Conservation (phyloP, 2,329 filamentous ascomycete genomes). For the Fusarium globosum region DNA sequence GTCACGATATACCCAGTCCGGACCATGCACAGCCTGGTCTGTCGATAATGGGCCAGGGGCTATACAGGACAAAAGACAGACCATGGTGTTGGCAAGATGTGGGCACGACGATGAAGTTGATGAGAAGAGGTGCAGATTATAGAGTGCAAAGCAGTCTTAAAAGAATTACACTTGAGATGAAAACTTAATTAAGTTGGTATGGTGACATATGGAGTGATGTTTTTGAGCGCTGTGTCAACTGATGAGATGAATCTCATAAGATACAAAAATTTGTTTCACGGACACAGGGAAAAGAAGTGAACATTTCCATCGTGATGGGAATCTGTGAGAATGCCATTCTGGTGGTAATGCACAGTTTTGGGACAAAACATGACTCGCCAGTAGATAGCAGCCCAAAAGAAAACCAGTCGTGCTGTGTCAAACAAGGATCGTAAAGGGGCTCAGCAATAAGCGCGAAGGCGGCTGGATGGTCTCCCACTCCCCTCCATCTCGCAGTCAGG, state of each 20-base stretch:
- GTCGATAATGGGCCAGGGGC: conserved; percentile 17
- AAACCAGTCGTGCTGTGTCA: neutral
- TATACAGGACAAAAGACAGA: conserved; percentile 1
- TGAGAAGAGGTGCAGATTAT: conserved; percentile 12
- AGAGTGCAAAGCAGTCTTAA: conserved; percentile 18
- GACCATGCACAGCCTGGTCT: conserved; percentile 30
- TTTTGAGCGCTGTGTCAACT: neutral
- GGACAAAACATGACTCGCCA: conserved; percentile 18
- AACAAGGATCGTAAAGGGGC: conserved; percentile 7
- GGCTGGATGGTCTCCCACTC: conserved; percentile 25
- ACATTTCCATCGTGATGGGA: neutral
- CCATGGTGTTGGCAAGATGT: conserved; percentile 8
- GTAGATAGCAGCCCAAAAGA: neutral
- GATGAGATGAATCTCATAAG: neutral
- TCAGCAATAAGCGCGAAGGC: conserved; percentile 34
- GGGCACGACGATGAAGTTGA: conserved; percentile 18
- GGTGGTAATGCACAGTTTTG: neutral
- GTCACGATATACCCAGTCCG: conserved; percentile 44
- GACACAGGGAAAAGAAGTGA: no score
- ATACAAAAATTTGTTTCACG: neutral
- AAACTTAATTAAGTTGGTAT: neutral
- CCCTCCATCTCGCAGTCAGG: conserved; percentile 1
- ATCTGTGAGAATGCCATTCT: conserved; percentile 29
- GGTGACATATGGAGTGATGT: neutral
- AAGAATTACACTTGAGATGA: conserved; percentile 29